These are phyloP conservation scores for Suillus subluteus DNA, from an alignment of 768 basidiomycete species.

Conservation along the genomic window DNA sequence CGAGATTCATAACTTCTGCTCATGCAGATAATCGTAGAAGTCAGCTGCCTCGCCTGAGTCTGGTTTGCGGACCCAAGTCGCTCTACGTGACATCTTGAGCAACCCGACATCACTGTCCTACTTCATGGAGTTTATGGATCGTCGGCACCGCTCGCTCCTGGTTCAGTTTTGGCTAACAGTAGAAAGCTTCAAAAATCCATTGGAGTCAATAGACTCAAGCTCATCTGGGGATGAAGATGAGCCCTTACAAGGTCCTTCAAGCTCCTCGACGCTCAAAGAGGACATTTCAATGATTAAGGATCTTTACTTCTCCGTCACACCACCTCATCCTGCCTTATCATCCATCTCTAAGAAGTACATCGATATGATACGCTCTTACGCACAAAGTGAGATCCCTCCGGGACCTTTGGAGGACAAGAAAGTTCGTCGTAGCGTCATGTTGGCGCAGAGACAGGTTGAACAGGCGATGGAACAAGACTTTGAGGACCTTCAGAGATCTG, in stretches of 20 bases:
- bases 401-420: conserved; percentile 47
- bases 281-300: conserved; percentile 91
- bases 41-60: conserved; percentile 47
- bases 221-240: conserved; percentile 63
- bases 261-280: conserved; percentile 70
- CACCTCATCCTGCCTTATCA: conserved; percentile 59
- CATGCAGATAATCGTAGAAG: conserved; percentile 25
- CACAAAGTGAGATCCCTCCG: conserved; percentile 49
- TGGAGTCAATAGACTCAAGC: conserved; percentile 75
- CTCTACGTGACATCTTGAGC: conserved; percentile 78
- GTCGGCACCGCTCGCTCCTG: conserved; percentile 77
- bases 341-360: conserved; percentile 73
- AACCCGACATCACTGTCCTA: conserved; percentile 92
- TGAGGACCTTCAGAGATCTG: conserved; percentile 83
- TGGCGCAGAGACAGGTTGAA: conserved; percentile 85
- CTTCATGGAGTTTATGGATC: conserved; percentile 99
- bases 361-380: conserved; percentile 70
- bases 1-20: not conserved
- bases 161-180: conserved; percentile 98
- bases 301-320: conserved; percentile 74
- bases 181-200: conserved; percentile 96
- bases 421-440: conserved; percentile 78
- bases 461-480: conserved; percentile 92
- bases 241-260: conserved; percentile 57
- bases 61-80: conserved; percentile 50